Percentiles rank a stretch among this genome's conserved stretches.
phyloP scores from a whole-genome alignment of 331 rosid species.

The Malus hybrid region DNA sequence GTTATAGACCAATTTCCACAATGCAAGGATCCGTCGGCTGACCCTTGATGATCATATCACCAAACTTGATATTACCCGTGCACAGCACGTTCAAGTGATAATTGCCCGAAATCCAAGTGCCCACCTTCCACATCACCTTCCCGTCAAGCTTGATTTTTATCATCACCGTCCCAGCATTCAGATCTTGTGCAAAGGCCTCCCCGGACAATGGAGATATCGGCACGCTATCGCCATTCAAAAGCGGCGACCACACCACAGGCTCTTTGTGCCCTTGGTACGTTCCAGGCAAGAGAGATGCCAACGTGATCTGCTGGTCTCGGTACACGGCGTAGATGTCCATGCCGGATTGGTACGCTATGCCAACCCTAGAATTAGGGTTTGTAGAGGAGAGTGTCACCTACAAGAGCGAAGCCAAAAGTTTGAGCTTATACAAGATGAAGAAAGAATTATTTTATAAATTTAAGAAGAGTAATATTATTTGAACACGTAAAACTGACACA shows the following conservation, averaged over 20 bases:
- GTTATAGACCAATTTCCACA: slow-evolving; percentile 32
- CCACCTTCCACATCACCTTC: slow-evolving; percentile 55
- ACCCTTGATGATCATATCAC: slow-evolving; percentile 23
- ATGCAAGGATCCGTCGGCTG: slow-evolving; percentile 38
- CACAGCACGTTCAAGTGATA: slow-evolving; percentile 53
- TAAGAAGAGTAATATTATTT: no score
- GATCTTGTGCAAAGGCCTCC: slow-evolving; percentile 35
- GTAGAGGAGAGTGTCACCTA: slow-evolving; percentile 47
- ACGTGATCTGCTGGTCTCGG: slow-evolving; percentile 56
- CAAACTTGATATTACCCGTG: slow-evolving; percentile 46
- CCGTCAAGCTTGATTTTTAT: slow-evolving; percentile 44
- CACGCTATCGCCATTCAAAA: slow-evolving; percentile 29
- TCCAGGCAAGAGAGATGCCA: slow-evolving; percentile 33
- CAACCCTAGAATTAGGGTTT: slow-evolving; percentile 60
- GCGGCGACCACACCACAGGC: slow-evolving; percentile 55
- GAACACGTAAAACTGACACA: neutral
- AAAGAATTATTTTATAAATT: no score
- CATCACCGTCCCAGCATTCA: slow-evolving; percentile 32
- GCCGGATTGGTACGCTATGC: slow-evolving; percentile 35
- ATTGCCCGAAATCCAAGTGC: slow-evolving; percentile 57
- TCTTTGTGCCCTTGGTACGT: slow-evolving; percentile 66
- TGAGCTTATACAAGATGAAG: no score
- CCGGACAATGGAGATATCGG: slow-evolving; percentile 43
- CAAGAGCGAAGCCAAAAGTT: neutral
- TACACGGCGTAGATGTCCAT: slow-evolving; percentile 44